Conservation (phyloP, 148 eudicot genomes). For the Rhododendron ovatum region DNA sequence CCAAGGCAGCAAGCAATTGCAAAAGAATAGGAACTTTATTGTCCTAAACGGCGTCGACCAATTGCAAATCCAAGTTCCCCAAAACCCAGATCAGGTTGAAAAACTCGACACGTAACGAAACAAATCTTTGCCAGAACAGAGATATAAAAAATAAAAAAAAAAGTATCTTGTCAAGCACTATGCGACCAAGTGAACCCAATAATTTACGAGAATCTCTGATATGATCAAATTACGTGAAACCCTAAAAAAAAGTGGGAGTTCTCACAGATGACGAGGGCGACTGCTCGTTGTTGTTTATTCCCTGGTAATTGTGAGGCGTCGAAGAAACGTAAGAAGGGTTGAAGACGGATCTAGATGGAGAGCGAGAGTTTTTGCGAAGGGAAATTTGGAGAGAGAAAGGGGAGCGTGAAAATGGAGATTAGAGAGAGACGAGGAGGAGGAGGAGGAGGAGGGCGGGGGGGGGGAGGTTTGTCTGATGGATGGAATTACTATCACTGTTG, state of each 20-base stretch:
- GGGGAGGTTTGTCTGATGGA: neutral
- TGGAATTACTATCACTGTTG: neutral
- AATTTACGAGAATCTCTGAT: neutral
- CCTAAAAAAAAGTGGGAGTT: neutral
- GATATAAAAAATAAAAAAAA: neutral
- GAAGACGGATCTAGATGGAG: neutral
- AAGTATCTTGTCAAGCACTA: neutral
- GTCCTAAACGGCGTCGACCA: neutral
- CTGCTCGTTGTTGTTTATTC: neutral
- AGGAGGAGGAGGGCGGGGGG: too few relatives aligned
- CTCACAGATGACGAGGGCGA: constrained; percentile 4
- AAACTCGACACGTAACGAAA: neutral
- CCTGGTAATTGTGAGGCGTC: neutral
- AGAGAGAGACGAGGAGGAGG: neutral
- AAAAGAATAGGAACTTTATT: neutral
- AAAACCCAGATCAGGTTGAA: neutral
- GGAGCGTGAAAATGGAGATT: constrained; percentile 1
- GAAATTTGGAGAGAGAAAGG: neutral
- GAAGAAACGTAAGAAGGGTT: constrained; percentile 23
- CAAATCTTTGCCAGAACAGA: neutral
- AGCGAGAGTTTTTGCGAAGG: neutral
- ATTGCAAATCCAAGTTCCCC: constrained; percentile 1
- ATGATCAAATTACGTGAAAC: neutral
- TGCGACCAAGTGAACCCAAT: neutral
- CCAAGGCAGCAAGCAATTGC: neutral